Percentiles rank a stretch among this genome's conserved stretches.
Evolutionary conservation across 805 yeast genomes (phyloP).

Genomic region (Suhomyces faveliae): DNA sequence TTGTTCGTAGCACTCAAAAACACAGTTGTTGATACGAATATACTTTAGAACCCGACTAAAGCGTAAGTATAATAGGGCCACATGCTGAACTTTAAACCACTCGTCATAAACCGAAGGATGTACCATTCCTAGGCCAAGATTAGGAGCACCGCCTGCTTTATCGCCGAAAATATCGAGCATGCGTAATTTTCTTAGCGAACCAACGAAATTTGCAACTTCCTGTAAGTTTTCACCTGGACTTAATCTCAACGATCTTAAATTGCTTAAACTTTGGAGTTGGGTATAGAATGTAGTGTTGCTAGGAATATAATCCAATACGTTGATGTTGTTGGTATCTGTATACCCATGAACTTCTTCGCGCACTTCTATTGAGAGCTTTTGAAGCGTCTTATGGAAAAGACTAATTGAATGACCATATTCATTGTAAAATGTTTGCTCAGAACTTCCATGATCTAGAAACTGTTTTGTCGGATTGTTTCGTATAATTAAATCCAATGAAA

Average conservation of each 20-base stretch:
- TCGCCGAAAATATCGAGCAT: slow-evolving; percentile 48
- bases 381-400: slow-evolving; percentile 21
- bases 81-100: slow-evolving; percentile 56
- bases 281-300: slow-evolving; percentile 8
- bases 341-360: slow-evolving; percentile 28
- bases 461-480: slow-evolving; percentile 36
- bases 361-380: slow-evolving; percentile 40
- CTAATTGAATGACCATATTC: slow-evolving; percentile 19
- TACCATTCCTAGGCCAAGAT: slow-evolving; percentile 51
- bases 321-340: slow-evolving; percentile 5
- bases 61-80: slow-evolving; percentile 42
- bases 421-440: slow-evolving; percentile 10
- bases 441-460: slow-evolving; percentile 7
- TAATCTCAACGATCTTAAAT: slow-evolving; percentile 40
- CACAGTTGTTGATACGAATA: slow-evolving; percentile 48
- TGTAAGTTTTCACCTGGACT: slow-evolving; percentile 32
- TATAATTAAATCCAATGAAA: slow-evolving; percentile 39
- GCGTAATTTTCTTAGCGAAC: slow-evolving; percentile 21
- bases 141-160: slow-evolving; percentile 53
- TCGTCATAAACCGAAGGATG: slow-evolving; percentile 56
- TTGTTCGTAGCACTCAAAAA: slow-evolving; percentile 40
- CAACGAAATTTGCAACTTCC: slow-evolving; percentile 22
- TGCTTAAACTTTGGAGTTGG: slow-evolving; percentile 12
- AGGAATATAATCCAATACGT: slow-evolving; percentile 8
- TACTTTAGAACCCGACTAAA: slow-evolving; percentile 32